phyloP scores from a whole-genome alignment of 768 basidiomycete species.

The Cyathus striatus region DNA sequence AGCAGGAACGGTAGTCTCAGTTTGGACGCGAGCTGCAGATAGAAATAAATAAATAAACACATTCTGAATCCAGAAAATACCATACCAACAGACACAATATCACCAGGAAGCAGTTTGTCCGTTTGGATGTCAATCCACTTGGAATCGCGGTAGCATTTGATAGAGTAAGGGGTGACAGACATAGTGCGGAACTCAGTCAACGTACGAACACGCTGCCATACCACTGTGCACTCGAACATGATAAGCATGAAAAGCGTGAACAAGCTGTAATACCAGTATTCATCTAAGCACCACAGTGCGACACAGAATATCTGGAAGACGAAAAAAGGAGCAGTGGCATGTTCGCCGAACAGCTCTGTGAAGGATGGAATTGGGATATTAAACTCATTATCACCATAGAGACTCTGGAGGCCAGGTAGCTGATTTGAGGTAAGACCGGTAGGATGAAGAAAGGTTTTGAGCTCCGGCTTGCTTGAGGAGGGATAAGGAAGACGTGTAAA shows the following conservation, averaged over 20 bases:
- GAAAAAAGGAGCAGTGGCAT: slow-evolving; percentile 98
- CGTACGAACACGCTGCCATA: slow-evolving; percentile 97
- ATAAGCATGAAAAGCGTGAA: slow-evolving; percentile 99
- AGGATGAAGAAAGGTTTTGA: slow-evolving; percentile 60
- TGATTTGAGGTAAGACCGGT: slow-evolving; percentile 46
- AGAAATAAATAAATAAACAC: slow-evolving; percentile 5
- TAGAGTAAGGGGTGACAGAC: slow-evolving; percentile 87
- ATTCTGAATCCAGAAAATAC: slow-evolving; percentile 1
- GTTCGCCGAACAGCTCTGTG: slow-evolving; percentile 86
- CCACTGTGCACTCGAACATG: slow-evolving; percentile 97
- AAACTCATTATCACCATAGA: slow-evolving; percentile 94
- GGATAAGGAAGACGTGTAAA: slow-evolving; percentile 90
- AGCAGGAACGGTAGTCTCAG: slow-evolving; percentile 88
- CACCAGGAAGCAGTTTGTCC: slow-evolving; percentile 87
- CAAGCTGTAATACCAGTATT: slow-evolving; percentile 98
- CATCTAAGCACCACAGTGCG: slow-evolving; percentile 94
- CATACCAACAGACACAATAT: slow-evolving; percentile 75
- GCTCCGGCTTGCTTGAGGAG: slow-evolving; percentile 61
- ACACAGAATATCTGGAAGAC: slow-evolving; percentile 99
- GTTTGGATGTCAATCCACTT: slow-evolving; percentile 81
- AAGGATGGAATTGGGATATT: slow-evolving; percentile 97
- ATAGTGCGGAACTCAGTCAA: slow-evolving; percentile 95
- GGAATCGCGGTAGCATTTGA: slow-evolving; percentile 73
- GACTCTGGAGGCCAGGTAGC: slow-evolving; percentile 45
- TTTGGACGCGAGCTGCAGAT: slow-evolving; percentile 51